phyloP scores from a whole-genome alignment of 106 monocot species.

The Acorus calamus region DNA sequence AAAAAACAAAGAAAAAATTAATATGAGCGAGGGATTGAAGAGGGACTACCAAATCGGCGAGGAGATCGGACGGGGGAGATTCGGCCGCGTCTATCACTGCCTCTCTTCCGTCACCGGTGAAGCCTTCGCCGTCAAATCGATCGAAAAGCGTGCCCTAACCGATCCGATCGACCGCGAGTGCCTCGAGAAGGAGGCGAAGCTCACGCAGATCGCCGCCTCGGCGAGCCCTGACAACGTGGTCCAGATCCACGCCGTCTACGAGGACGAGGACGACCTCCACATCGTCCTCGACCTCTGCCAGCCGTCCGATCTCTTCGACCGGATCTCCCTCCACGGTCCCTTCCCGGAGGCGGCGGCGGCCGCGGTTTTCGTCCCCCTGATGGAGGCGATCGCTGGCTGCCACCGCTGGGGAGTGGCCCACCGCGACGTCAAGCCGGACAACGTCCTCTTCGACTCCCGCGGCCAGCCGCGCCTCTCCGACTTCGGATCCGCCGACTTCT shows the following conservation, averaged over 20 bases:
- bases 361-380: constrained; percentile 33
- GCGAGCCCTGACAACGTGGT: constrained; percentile 44
- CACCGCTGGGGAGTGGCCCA: constrained; percentile 73
- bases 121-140: constrained; percentile 57
- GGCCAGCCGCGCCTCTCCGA: constrained; percentile 45
- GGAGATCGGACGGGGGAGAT: constrained; percentile 78
- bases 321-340: constrained; percentile 23
- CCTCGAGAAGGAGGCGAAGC: constrained; percentile 45
- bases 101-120: constrained; percentile 29
- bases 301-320: constrained; percentile 51
- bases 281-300: constrained; percentile 68
- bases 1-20: too few relatives aligned
- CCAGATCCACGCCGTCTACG: constrained; percentile 48
- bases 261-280: constrained; percentile 43
- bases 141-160: constrained; percentile 39
- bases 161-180: constrained; percentile 51
- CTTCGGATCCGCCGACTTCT: constrained; percentile 68
- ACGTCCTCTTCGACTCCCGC: constrained; percentile 47
- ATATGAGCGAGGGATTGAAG: constrained; percentile 38
- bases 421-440: constrained; percentile 86
- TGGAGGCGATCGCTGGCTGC: constrained; percentile 59
- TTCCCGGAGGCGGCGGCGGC: constrained; percentile 50
- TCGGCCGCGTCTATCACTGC: constrained; percentile 59
- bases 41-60: constrained; percentile 48
- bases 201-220: constrained; percentile 31